Conservation (phyloP, 2,329 filamentous ascomycete genomes). For the Aspergillus ibericus region DNA sequence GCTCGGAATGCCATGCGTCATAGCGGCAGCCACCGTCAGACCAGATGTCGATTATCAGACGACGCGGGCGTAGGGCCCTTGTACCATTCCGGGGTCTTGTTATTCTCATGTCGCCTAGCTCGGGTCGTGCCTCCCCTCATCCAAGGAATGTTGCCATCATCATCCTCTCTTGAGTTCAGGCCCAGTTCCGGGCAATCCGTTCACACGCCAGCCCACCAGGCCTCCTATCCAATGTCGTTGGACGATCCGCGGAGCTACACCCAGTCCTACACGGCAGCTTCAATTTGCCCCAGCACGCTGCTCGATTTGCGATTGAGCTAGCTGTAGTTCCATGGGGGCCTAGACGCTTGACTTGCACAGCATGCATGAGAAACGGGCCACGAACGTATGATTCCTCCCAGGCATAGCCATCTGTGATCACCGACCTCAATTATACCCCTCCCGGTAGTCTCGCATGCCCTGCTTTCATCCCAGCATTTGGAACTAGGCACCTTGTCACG, state of each 20-base stretch:
- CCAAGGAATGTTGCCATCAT: not conserved
- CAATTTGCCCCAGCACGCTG: not conserved
- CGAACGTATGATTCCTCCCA: constrained; percentile 8
- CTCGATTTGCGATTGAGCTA: not conserved
- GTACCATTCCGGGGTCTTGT: too few species aligned
- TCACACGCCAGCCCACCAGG: not conserved
- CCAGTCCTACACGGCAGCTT: not conserved
- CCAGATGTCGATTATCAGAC: not conserved
- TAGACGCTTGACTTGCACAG: constrained; percentile 1
- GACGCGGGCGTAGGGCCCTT: not conserved
- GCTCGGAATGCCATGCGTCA: not conserved
- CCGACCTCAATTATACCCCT: constrained; percentile 5
- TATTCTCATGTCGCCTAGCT: not conserved
- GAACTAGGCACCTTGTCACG: constrained; percentile 9
- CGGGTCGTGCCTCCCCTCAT: not conserved
- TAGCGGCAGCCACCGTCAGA: not conserved
- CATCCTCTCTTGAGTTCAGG: not conserved
- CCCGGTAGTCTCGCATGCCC: constrained; percentile 9
- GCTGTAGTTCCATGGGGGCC: constrained; percentile 4
- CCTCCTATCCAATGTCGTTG: not conserved
- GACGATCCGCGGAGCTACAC: not conserved
- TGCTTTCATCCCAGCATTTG: constrained; percentile 15
- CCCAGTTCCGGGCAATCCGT: constrained; percentile 1
- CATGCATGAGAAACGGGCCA: constrained; percentile 4
- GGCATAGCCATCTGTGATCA: not conserved